Conservation (phyloP, 2,329 filamentous ascomycete species). For the Dactylellina parvicollis region DNA sequence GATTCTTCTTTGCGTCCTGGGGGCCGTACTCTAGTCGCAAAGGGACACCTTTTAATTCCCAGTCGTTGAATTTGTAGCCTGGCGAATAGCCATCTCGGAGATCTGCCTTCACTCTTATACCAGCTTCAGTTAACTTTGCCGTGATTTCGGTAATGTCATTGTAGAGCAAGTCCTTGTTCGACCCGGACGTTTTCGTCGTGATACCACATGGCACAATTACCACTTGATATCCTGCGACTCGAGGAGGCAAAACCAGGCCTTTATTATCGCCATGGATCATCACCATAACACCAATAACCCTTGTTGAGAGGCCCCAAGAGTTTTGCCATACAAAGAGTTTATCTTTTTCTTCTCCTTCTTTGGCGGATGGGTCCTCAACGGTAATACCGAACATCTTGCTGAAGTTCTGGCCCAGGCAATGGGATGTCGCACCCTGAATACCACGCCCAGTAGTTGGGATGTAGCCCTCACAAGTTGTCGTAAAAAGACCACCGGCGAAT, state of each 20-base stretch:
- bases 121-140: slow-evolving; percentile 74
- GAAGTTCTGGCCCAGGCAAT: slow-evolving; percentile 96
- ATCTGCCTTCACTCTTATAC: slow-evolving; percentile 82
- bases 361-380: slow-evolving; percentile 84
- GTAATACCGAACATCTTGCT: slow-evolving; percentile 99
- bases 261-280: slow-evolving; percentile 98
- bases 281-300: slow-evolving; percentile 98
- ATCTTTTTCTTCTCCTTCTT: slow-evolving; percentile 74
- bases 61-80: slow-evolving; percentile 98
- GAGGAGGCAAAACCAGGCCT: slow-evolving; percentile 89
- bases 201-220: slow-evolving; percentile 93
- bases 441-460: slow-evolving; percentile 94
- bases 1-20: slow-evolving; percentile 86
- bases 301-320: slow-evolving; percentile 97
- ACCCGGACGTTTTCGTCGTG: slow-evolving; percentile 83
- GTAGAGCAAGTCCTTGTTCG: slow-evolving; percentile 79
- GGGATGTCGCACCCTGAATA: slow-evolving; percentile 95
- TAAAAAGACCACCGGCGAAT: slow-evolving; percentile 96
- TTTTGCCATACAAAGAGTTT: slow-evolving; percentile 95
- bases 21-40: slow-evolving; percentile 94
- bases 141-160: slow-evolving; percentile 78
- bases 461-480: slow-evolving; percentile 95
- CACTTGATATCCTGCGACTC: slow-evolving; percentile 85
- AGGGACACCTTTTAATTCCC: slow-evolving; percentile 95
- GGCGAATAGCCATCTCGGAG: slow-evolving; percentile 89